A percentile compares a stretch with the other conserved stretches of the same genome.
phyloP scores from a whole-genome alignment of 2,329 filamentous ascomycete species.

The Lecanicillium sp. region DNA sequence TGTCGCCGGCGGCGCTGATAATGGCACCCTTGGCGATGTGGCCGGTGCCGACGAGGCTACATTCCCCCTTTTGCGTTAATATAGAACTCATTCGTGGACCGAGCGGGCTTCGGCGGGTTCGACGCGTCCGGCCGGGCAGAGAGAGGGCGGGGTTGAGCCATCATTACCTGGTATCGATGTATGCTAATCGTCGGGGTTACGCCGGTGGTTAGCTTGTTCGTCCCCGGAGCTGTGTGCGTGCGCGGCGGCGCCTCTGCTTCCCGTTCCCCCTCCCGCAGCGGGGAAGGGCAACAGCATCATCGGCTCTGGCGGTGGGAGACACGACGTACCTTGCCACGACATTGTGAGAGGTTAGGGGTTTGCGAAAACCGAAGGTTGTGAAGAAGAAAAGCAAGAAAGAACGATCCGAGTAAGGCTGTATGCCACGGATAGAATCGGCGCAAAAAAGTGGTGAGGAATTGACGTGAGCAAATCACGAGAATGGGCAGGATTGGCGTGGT shows the following conservation, averaged over 20 bases:
- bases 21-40: constrained; percentile 82
- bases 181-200: constrained; percentile 32
- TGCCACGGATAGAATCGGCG: neutral
- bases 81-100: constrained; percentile 12
- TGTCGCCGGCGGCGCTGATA: constrained; percentile 73
- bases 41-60: constrained; percentile 71
- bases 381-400: constrained; percentile 5
- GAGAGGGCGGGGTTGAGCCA: neutral
- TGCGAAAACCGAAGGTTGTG: constrained; percentile 1
- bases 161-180: constrained; percentile 46
- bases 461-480: constrained; percentile 4
- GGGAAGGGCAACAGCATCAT: constrained; percentile 13
- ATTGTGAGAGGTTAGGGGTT: constrained; percentile 37
- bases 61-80: constrained; percentile 15
- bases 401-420: too few species aligned
- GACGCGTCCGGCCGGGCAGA: neutral
- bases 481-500: neutral
- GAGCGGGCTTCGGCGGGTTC: neutral
- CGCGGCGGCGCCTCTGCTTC: constrained; percentile 20
- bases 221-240: constrained; percentile 10
- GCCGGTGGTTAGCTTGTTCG: constrained; percentile 17
- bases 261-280: neutral
- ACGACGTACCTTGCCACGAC: constrained; percentile 70
- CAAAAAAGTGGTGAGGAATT: constrained; percentile 7
- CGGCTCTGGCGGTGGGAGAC: constrained; percentile 21